Percentiles rank a stretch among this genome's conserved stretches.
Evolutionary conservation across 2,329 filamentous ascomycete genomes (phyloP).

Genomic region (Stachybotrys echinatus): DNA sequence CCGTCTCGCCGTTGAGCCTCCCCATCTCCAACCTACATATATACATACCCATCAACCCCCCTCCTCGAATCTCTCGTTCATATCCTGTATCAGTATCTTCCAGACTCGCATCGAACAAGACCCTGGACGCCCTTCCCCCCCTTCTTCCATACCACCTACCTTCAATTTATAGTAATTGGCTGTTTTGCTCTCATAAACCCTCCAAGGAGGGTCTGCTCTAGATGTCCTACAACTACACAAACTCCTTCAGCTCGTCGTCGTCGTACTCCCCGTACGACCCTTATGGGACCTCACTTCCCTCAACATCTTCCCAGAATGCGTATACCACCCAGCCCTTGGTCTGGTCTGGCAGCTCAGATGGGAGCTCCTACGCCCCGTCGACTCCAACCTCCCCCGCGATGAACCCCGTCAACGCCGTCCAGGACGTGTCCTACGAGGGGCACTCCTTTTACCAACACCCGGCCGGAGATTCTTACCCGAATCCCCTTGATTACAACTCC

Average conservation of each 20-base stretch:
- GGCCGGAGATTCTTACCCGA: neutral
- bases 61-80: neutral
- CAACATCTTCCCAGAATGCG: neutral
- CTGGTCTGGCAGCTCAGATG: slow-evolving; percentile 1
- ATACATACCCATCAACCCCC: neutral
- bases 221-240: neutral
- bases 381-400: neutral
- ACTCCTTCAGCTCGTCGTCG: neutral
- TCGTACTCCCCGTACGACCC: neutral
- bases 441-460: neutral
- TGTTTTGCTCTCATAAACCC: neutral
- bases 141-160: neutral
- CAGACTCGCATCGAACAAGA: no score
- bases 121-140: no score
- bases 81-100: no score
- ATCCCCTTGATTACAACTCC: neutral
- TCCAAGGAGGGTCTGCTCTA: neutral
- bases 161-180: no score
- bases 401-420: neutral
- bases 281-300: neutral
- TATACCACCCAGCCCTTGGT: neutral
- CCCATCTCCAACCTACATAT: slow-evolving; percentile 1
- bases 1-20: slow-evolving; percentile 14
- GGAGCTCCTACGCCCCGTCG: slow-evolving; percentile 1
- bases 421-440: neutral